Evolutionary conservation across 75 land plant genomes (phyloP).

Genomic region (Sequoia sempervirens): DNA sequence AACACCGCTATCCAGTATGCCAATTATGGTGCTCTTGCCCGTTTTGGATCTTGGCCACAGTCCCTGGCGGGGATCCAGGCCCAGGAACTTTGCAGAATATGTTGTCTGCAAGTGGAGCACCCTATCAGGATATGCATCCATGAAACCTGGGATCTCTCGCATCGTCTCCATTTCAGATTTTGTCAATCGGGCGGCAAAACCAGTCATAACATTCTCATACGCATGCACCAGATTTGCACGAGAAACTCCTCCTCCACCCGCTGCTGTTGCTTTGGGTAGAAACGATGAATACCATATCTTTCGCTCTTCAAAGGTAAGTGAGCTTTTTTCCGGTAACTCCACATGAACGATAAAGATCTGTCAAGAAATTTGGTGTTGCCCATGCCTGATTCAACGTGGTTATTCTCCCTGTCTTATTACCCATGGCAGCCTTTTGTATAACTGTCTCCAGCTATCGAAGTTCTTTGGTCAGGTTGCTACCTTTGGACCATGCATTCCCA

Average conservation of each 20-base stretch:
- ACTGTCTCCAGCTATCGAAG: no score
- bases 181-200: conserved; percentile 19
- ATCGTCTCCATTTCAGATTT: conserved; percentile 23
- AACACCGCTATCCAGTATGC: conserved; percentile 42
- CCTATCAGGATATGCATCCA: conserved; percentile 27
- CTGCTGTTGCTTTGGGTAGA: not conserved
- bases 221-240: not conserved
- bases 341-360: not conserved
- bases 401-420: no score
- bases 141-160: conserved; percentile 25
- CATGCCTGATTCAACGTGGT: no score
- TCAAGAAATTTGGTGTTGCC: no score
- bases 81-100: conserved; percentile 44
- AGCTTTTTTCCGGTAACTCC: not conserved
- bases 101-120: conserved; percentile 40
- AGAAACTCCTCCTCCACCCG: not conserved
- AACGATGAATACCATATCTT: not conserved
- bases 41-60: conserved; percentile 25
- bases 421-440: no score
- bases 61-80: conserved; percentile 24
- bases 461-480: no score
- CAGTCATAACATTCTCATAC: not conserved
- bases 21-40: conserved; percentile 43
- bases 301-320: not conserved
- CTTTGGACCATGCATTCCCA: no score